Base-by-base conservation (phyloP, 2,329 filamentous ascomycete genomes). In the Neonectria hederae region DNA sequence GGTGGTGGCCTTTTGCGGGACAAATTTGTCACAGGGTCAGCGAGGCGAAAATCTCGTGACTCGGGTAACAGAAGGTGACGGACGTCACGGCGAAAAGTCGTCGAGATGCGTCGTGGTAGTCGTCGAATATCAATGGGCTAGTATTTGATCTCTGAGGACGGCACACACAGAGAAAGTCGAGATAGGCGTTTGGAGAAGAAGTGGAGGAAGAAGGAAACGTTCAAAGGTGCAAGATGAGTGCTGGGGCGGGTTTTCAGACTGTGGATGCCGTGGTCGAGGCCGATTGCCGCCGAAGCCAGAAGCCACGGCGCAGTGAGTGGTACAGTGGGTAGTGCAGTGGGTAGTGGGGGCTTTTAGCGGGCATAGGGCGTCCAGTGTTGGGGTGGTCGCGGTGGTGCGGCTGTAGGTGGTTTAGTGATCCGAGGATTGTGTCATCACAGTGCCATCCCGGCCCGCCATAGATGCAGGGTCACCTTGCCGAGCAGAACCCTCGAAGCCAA, bases 281-380 rank as follows among this genome's bases (percentile, higher is more conserved):
- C 71, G 71, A 73, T 72, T 73, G 67, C 63, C 68, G 71, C 71
- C 71, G 71, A 73, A 73, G 71, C 65, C 69, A 73, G 57, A n/a
- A 38, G 35, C 35, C 35, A 38, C 14, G 35, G 55, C 57, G 42
- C 62, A 71, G 58, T 63, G 62, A 58, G 58, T 62, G 59, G 63
- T 48, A 54, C 61, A 66, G 67, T 68, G 67, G 65, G 68, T 71
- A 68, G 65, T 71, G 32, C 55, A 40, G 54, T 46, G 35, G 38
- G 40, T 30, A 46, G 38, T 56, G 54, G 21, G 35, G 19, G 17
- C 5, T 46, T 57, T 57, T 57, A 52, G 57, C 45, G 58, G 62
- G 45, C 55, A 51, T 32, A 49, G 19, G 13, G 43, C 14, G 43
- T 26, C 13, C 21, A 17, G 21, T 24, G 24, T 17, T 48, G 43